phyloP scores from a whole-genome alignment of 2,329 filamentous ascomycete species.

The Cladophialophora chaetospira region DNA sequence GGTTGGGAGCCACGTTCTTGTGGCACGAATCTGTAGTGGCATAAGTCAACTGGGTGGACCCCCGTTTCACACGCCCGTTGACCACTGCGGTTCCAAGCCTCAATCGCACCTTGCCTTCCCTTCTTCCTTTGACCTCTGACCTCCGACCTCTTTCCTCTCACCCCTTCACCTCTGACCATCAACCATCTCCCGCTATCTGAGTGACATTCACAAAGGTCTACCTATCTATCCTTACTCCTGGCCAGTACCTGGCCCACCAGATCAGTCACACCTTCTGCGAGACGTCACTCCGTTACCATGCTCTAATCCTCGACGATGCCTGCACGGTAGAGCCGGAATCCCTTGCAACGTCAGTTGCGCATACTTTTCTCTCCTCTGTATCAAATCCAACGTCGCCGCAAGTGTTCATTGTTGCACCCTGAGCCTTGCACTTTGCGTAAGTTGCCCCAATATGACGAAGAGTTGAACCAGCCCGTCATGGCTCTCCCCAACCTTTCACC shows the following conservation, averaged over 20 bases:
- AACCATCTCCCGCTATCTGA: background rate
- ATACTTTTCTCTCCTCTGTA: slow-evolving; percentile 15
- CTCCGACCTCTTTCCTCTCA: slow-evolving; percentile 16
- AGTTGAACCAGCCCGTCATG: slow-evolving; percentile 24
- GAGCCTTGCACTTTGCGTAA: slow-evolving; percentile 32
- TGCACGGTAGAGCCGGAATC: slow-evolving; percentile 30
- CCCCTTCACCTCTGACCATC: slow-evolving; percentile 7
- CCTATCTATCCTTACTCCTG: slow-evolving; percentile 41
- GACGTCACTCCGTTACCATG: slow-evolving; percentile 35
- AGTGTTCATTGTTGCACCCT: slow-evolving; percentile 32
- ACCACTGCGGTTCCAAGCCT: slow-evolving; percentile 23
- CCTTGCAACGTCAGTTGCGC: slow-evolving; percentile 28
- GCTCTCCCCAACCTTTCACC: slow-evolving; percentile 1
- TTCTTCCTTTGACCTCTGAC: slow-evolving; percentile 24
- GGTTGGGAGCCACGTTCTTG: slow-evolving; percentile 28
- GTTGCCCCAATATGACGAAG: slow-evolving; percentile 33
- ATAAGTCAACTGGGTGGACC: slow-evolving; percentile 19
- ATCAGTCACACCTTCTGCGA: slow-evolving; percentile 1
- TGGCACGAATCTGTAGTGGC: slow-evolving; percentile 26
- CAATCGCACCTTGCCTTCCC: slow-evolving; percentile 15
- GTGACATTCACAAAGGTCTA: slow-evolving; percentile 6
- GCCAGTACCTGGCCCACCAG: slow-evolving; percentile 5
- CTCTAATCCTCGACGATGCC: slow-evolving; percentile 29
- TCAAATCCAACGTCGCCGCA: slow-evolving; percentile 29
- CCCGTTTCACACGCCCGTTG: slow-evolving; percentile 21